Conservation (phyloP, 768 basidiomycete species). For the Rhodotorula graminis region DNA sequence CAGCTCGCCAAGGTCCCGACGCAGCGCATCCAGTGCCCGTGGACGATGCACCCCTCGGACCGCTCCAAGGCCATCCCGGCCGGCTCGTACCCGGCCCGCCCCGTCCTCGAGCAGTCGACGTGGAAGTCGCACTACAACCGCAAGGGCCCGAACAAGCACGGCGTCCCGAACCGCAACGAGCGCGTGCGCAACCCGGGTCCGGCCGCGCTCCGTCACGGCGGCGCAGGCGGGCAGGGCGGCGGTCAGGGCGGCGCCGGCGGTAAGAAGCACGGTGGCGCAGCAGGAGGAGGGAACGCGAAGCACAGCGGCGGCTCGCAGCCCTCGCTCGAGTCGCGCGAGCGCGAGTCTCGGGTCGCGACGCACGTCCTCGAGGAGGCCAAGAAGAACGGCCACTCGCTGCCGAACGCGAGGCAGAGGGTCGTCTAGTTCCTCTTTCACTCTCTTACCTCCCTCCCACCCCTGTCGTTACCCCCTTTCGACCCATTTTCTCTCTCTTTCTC, state of each 20-base stretch:
- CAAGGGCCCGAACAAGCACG: slow-evolving; percentile 28
- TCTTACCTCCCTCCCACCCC: too few species aligned
- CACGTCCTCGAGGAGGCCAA: neutral
- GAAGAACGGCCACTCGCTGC: too few species aligned
- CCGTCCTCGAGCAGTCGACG: slow-evolving; percentile 36
- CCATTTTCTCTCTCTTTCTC: neutral
- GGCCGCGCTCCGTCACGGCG: neutral
- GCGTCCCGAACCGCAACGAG: slow-evolving; percentile 27
- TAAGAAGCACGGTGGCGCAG: too few species aligned
- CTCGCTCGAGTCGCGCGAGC: neutral
- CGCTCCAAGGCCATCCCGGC: slow-evolving; percentile 9
- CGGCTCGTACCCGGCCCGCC: slow-evolving; percentile 24
- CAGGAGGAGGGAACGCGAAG: too few species aligned
- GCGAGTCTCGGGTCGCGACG: neutral
- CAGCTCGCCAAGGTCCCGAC: slow-evolving; percentile 27
- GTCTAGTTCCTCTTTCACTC: too few species aligned
- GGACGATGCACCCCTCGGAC: slow-evolving; percentile 33
- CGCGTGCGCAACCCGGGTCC: slow-evolving; percentile 29
- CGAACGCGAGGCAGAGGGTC: too few species aligned
- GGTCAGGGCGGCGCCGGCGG: neutral
- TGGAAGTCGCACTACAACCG: slow-evolving; percentile 41
- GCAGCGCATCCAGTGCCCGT: slow-evolving; percentile 35
- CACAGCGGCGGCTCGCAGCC: neutral
- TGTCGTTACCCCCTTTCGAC: too few species aligned
- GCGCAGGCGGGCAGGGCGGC: too few species aligned